Evolutionary conservation across 495 filamentous ascomycete species (phyloP), one percentile per base, ranked within the genome.

Genomic region (Podospora australis): DNA sequence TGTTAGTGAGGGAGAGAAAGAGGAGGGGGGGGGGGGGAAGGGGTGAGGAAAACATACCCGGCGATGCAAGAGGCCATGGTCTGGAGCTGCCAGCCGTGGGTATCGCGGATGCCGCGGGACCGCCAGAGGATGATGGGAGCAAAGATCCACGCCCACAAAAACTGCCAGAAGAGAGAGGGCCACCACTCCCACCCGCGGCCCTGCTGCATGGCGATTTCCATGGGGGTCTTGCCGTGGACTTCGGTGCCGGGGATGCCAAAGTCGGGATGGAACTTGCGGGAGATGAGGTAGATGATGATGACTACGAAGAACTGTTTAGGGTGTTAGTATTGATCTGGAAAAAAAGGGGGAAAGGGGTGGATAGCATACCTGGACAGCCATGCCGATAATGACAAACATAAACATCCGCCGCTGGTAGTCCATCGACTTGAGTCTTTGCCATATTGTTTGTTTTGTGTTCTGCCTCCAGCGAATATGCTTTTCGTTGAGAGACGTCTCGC

Each of bases 51-150:
- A 23, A 16, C 64, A 49, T 63, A 71, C 79, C 76, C 71, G 14
- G 74, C 70, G 46, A 86, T 49, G 50, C 76, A 75, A 55, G 79
- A 82, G 17, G 71, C 63, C 23, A 78, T 79, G 9, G 81, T 86
- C 55, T 86, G 82, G 3, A 73, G 52, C n/a, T 80, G 73, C 83
- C 83, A 87, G 45, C 78, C 76, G 44, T 85, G 77, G 4, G 82
- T 81, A 53, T 87, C 83, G 39, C 66, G 71, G 48, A 86, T 83
- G 28, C 57, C 57, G 36, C 69, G 62, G 1, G 68, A 64, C 32
- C 54, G 55, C 68, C 68, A 72, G 2, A 72, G 59, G 22, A 70
- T 52, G n/a, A 66, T 55, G 10, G 69, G 69, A 8, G 69, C 68
- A 20, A 70, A 68, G 32, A 83, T 59, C 67, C 75, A 84, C 19